Evolutionary conservation across 305 asterid genomes (phyloP).

Genomic region (Coffea humblotiana): DNA sequence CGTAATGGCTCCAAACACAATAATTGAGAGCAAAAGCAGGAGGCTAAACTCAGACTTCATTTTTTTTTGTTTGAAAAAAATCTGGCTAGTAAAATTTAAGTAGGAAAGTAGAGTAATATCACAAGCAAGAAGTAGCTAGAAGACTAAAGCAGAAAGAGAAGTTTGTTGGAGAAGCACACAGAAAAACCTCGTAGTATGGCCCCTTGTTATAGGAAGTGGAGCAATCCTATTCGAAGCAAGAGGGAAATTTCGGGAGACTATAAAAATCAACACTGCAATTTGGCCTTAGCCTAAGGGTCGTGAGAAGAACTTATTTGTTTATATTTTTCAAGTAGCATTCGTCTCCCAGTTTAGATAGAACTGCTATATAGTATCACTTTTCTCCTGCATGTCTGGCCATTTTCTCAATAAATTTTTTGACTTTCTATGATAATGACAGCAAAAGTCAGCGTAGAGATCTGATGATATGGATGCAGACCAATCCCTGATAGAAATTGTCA

Average conservation of each 20-base stretch:
- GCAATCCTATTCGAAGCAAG: not conserved
- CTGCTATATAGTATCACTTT: not conserved
- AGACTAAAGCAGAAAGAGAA: not conserved
- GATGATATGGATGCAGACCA: not conserved
- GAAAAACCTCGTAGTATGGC: not conserved
- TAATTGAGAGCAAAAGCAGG: constrained; percentile 14
- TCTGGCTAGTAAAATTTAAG: not conserved
- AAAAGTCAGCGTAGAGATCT: constrained; percentile 11
- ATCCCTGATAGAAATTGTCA: not conserved
- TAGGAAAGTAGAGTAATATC: not conserved
- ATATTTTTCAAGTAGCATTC: not conserved
- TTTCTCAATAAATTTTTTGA: not conserved
- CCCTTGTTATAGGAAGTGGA: constrained; percentile 14
- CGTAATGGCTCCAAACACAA: constrained; percentile 13
- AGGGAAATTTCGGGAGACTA: not conserved
- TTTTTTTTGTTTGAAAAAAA: not conserved
- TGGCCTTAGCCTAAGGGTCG: not conserved
- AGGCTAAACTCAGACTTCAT: constrained; percentile 3
- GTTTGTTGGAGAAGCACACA: not conserved
- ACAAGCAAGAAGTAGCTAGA: not conserved
- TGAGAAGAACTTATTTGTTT: not conserved
- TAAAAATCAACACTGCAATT: not conserved
- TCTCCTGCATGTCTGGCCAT: not conserved
- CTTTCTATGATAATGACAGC: constrained; percentile 9
- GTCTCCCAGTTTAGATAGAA: not conserved